A percentile compares a stretch with the other conserved stretches of the same genome.
Conservation (phyloP, 2,329 filamentous ascomycete genomes). For the Calonectria montana region DNA sequence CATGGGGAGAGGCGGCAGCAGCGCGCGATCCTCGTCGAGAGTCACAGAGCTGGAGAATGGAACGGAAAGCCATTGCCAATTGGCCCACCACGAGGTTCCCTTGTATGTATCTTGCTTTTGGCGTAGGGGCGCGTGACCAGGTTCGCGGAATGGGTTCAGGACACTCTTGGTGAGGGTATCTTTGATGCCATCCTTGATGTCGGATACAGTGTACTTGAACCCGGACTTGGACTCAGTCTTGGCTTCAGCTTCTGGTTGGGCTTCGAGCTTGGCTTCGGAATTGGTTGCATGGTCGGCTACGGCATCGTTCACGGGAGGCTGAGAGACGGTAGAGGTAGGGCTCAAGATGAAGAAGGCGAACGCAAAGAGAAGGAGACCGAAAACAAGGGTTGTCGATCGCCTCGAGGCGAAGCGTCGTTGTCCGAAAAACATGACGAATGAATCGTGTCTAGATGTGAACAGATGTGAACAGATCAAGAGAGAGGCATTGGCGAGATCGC, state of each 20-base stretch:
- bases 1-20: slow-evolving; percentile 80
- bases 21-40: slow-evolving; percentile 83
- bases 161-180: slow-evolving; percentile 56
- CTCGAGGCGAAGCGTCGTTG: slow-evolving; percentile 63
- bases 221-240: slow-evolving; percentile 36
- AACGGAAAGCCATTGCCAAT: slow-evolving; percentile 87
- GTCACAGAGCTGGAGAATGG: slow-evolving; percentile 87
- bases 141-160: slow-evolving; percentile 75
- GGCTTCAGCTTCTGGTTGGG: too few relatives aligned
- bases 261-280: slow-evolving; percentile 49
- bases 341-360: slow-evolving; percentile 63
- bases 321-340: slow-evolving; percentile 60
- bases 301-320: slow-evolving; percentile 59
- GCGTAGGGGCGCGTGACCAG: slow-evolving; percentile 77
- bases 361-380: slow-evolving; percentile 63
- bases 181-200: slow-evolving; percentile 51
- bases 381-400: slow-evolving; percentile 64
- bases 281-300: background rate
- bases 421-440: slow-evolving; percentile 53
- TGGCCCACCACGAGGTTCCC: slow-evolving; percentile 85
- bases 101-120: slow-evolving; percentile 84
- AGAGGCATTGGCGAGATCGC: slow-evolving; percentile 15
- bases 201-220: slow-evolving; percentile 60
- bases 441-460: background rate
- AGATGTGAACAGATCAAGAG: background rate